Percentiles rank a stretch among this genome's conserved stretches.
Evolutionary conservation across 495 filamentous ascomycete species (phyloP).

Genomic region (Hypoxylon cercidicola): DNA sequence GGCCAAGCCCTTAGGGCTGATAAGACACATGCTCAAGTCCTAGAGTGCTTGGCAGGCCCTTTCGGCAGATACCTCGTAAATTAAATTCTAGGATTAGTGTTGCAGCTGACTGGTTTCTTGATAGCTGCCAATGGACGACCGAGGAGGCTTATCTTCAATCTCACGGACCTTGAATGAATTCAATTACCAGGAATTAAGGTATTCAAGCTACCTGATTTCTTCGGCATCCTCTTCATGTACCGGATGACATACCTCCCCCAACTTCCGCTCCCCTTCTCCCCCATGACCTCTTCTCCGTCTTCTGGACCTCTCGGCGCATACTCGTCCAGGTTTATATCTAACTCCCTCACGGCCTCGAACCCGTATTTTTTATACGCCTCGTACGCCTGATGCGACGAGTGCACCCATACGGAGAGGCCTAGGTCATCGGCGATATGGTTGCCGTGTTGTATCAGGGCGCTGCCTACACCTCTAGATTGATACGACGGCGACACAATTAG

Average conservation of each 20-base stretch:
- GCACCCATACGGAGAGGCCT: constrained; percentile 46
- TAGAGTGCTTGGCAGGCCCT: too few species aligned
- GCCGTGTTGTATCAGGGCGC: constrained; percentile 56
- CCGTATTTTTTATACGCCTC: constrained; percentile 43
- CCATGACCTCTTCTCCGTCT: constrained; percentile 31
- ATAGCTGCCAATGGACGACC: too few species aligned
- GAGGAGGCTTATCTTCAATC: too few species aligned
- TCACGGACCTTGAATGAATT: too few species aligned
- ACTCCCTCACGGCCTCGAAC: constrained; percentile 32
- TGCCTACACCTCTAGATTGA: constrained; percentile 52
- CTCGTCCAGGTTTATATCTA: constrained; percentile 44
- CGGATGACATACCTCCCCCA: constrained; percentile 43
- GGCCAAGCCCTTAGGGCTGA: too few species aligned
- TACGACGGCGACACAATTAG: constrained; percentile 37
- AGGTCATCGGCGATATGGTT: constrained; percentile 55
- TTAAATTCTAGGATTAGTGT: too few species aligned
- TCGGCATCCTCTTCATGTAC: constrained; percentile 42
- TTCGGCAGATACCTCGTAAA: too few species aligned
- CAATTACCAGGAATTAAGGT: too few species aligned
- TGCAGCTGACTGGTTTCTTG: too few species aligned
- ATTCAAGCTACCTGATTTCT: too few species aligned
- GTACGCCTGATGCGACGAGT: constrained; percentile 44
- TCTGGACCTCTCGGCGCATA: constrained; percentile 38
- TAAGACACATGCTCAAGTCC: too few species aligned
- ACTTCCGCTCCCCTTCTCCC: constrained; percentile 18